A percentile compares a stretch with the other conserved stretches of the same genome.
Evolutionary conservation across 768 basidiomycete genomes (phyloP).

Genomic region (Hygrophorus pudorinus): DNA sequence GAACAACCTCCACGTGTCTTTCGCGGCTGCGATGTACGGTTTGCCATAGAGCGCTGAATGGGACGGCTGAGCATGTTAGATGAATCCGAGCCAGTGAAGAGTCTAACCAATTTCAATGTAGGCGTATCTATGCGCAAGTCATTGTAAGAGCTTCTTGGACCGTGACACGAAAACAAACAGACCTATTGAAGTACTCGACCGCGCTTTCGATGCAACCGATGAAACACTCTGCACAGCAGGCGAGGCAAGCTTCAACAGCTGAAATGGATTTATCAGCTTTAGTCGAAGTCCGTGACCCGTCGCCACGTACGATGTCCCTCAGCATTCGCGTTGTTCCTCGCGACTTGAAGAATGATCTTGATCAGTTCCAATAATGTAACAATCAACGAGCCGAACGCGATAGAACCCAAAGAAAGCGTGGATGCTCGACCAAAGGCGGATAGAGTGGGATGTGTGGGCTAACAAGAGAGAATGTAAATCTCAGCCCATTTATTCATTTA

Average conservation of each 20-base stretch:
- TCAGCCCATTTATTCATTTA: background rate
- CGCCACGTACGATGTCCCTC: conserved; percentile 56
- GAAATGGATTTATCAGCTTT: background rate
- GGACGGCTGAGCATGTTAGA: background rate
- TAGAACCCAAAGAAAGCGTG: conserved; percentile 72
- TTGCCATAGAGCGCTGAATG: conserved; percentile 71
- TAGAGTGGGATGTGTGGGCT: conserved; percentile 65
- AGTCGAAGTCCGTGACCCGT: background rate
- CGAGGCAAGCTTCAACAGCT: conserved; percentile 68
- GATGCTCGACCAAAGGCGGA: conserved; percentile 66
- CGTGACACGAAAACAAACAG: conserved; percentile 3
- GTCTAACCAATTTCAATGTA: conserved; percentile 73
- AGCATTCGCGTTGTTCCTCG: conserved; percentile 46
- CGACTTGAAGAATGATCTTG: conserved; percentile 46
- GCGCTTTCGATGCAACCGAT: conserved; percentile 58
- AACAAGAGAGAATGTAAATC: background rate
- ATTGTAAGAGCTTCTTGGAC: background rate
- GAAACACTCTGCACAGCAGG: conserved; percentile 73
- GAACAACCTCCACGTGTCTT: conserved; percentile 75
- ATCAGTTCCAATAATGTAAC: conserved; percentile 72
- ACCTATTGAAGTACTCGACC: conserved; percentile 77
- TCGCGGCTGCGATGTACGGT: conserved; percentile 68
- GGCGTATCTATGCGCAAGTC: conserved; percentile 41
- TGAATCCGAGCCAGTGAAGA: background rate
- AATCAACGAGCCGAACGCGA: conserved; percentile 77